These are phyloP conservation scores for Mucor sp. DNA, from an alignment of 371 early-diverging fungal genomes.

Conservation along the genomic window DNA sequence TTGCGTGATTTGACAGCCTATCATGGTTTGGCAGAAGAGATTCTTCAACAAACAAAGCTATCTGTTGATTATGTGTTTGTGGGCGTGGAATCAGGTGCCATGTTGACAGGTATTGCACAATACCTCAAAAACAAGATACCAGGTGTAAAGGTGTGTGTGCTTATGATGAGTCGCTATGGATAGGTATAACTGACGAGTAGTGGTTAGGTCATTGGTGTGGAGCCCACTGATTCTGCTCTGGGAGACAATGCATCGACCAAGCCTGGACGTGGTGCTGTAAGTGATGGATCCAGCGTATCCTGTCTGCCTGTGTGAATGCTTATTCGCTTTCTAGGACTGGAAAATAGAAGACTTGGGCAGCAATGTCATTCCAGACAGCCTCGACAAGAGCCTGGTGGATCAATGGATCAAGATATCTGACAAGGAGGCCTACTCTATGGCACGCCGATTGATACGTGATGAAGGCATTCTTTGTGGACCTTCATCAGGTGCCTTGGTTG, in stretches of 20 bases:
- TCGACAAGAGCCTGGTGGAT: constrained; percentile 64
- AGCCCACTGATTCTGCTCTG: constrained; percentile 67
- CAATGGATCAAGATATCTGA: constrained; percentile 75
- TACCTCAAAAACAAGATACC: constrained; percentile 60
- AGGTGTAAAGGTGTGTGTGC: constrained; percentile 45
- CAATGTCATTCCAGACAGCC: constrained; percentile 62
- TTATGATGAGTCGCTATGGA: neutral
- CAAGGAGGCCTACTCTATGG: constrained; percentile 71
- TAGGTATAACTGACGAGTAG: neutral
- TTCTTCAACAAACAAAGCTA: constrained; percentile 62
- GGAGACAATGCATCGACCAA: constrained; percentile 13
- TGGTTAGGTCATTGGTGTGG: constrained; percentile 66
- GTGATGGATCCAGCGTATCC: neutral
- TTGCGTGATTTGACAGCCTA: constrained; percentile 26
- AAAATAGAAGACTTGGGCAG: constrained; percentile 79
- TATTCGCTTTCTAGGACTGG: constrained; percentile 51
- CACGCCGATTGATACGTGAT: constrained; percentile 68
- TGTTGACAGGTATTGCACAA: constrained; percentile 64
- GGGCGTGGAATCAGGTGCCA: constrained; percentile 75
- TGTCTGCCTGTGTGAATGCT: neutral
- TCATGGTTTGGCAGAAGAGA: constrained; percentile 63
- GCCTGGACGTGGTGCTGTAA: constrained; percentile 3
- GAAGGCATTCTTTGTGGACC: constrained; percentile 74
- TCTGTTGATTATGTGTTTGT: constrained; percentile 67
- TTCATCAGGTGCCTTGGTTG: constrained; percentile 73